Evolutionary conservation across 495 filamentous ascomycete species (phyloP), one percentile per base, ranked within the genome.

Genomic region (Aspergillus nanangensis): DNA sequence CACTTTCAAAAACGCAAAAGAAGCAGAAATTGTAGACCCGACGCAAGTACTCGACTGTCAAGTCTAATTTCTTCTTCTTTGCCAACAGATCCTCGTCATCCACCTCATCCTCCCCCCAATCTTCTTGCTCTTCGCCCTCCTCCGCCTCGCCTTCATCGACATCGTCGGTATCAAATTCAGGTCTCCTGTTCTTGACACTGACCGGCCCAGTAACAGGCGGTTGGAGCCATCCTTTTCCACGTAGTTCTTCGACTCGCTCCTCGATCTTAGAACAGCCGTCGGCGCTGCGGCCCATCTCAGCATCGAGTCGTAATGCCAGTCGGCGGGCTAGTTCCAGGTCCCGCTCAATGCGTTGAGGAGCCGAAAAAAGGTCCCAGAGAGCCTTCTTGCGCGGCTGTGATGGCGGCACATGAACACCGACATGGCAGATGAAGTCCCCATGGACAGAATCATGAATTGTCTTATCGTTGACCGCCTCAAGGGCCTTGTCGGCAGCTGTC

Each of bases 11-110:
- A 20, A 98, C 93, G 66, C 93, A 98, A 73, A 96, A 98, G 73
- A 98, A 96, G 72, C 93, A 98, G 70, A 97, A 96, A 62, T 92
- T 95, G 79, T 91, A 93, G 41, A 96, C 92, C 11, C 93, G 83
- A 27, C 93, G 89, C 40, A 98, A 78, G 62, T 98, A 98, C 64
- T 98, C 93, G 27, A 99, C 92, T 63, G 93, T 77, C 41, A 99
- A 70, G 63, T 99, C 93, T 29, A 99, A 77, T 55, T 88, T 90
- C 78, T 99, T 99, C 71, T 96, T 96, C 72, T 92, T 89, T 17
- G 82, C 78, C 25, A 95, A 59, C n/a, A 95, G 71, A 11, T 95
- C 90, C 53, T 91, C 87, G 56, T 93, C 89, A 54, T 95, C 90
- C 21, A 82, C 77, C 45, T 95, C 90, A 42, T 95, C 89, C 32